Conservation (phyloP, 768 basidiomycete species). For the Rubroboletus pulcherrimus region DNA sequence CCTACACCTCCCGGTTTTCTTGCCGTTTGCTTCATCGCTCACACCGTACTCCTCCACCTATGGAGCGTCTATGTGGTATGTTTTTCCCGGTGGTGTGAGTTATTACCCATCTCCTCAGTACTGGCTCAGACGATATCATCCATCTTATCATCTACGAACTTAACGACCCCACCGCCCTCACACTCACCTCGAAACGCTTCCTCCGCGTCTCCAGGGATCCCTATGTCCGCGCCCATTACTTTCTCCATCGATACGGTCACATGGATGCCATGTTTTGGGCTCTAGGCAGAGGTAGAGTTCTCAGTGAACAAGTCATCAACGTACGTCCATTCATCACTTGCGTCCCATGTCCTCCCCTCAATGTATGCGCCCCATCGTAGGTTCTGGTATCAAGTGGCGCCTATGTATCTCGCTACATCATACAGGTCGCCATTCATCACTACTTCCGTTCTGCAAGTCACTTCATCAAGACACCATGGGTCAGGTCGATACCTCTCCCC, state of each 20-base stretch:
- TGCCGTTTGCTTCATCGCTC: background rate
- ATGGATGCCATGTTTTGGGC: conserved; percentile 72
- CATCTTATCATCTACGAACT: conserved; percentile 73
- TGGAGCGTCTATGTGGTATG: conserved; percentile 70
- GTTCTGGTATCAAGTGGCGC: conserved; percentile 73
- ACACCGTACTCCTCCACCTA: conserved; percentile 23
- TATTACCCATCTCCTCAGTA: conserved; percentile 8
- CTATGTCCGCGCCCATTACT: conserved; percentile 75
- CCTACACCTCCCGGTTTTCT: conserved; percentile 1
- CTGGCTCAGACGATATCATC: conserved; percentile 54
- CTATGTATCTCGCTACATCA: conserved; percentile 73
- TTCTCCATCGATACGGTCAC: conserved; percentile 67
- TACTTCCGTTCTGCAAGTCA: conserved; percentile 70
- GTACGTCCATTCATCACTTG: conserved; percentile 39
- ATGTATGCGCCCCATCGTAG: conserved; percentile 38
- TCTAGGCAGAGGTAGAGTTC: conserved; percentile 64
- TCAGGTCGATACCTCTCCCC: conserved; percentile 55
- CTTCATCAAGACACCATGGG: conserved; percentile 76
- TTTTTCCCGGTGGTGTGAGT: conserved; percentile 18
- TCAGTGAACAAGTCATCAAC: conserved; percentile 65
- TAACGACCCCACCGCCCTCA: conserved; percentile 57
- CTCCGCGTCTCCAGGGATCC: conserved; percentile 64
- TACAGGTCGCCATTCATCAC: conserved; percentile 75
- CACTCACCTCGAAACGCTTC: conserved; percentile 55
- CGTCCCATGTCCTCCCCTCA: conserved; percentile 17